Base-by-base conservation (phyloP, 148 eudicot species). In the Limonium bicolor region DNA sequence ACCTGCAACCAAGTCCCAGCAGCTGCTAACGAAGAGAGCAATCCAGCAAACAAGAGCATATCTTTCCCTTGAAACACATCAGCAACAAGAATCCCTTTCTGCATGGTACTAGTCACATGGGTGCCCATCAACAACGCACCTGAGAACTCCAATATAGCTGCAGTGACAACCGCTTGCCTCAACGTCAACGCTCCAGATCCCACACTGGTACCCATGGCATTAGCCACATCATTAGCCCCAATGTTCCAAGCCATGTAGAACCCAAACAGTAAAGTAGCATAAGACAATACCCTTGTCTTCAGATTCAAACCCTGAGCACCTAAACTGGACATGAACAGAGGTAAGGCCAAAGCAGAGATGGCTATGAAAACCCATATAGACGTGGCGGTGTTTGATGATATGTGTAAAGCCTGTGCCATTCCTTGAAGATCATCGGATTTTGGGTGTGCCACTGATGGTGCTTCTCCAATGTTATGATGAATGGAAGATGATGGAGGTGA, bases 1-100 rank as follows among this genome's bases (percentile, higher is more conserved):
- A 86, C 97, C 95, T 90, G 97, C 41, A 90, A 67, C 95, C 97
- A 90, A 44, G 97, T 84, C 21, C 97, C 97, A 59, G 97, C 97
- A 67, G 94, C 74, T 34, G 80, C 94, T 54, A 82, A 73, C 55
- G 80, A 77, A 27, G 82, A 74, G 9, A 82, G 63, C 46, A 82
- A 55, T 9, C 94, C 94, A 26, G 82, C 86, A 59, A 82, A 74
- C 36, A 82, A 73, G 74, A 90, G 41, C 35, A 71, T 66, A 55
- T 84, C 78, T 55, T 90, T 90, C 52, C 97, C 97, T 51, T 84
- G 86, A 59, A 90, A 90, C 36, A 75, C 80, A 75, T 52, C 62
- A 27, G 85, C 82, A 41, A 84, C 95, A 46, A 90, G 82, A 47
- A 90, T 90, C 28, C 97, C 97, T 42, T 84, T 90, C 75, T 90